Base-by-base conservation (phyloP, 768 basidiomycete species). In the Chalciporus pseudorubinellus region DNA sequence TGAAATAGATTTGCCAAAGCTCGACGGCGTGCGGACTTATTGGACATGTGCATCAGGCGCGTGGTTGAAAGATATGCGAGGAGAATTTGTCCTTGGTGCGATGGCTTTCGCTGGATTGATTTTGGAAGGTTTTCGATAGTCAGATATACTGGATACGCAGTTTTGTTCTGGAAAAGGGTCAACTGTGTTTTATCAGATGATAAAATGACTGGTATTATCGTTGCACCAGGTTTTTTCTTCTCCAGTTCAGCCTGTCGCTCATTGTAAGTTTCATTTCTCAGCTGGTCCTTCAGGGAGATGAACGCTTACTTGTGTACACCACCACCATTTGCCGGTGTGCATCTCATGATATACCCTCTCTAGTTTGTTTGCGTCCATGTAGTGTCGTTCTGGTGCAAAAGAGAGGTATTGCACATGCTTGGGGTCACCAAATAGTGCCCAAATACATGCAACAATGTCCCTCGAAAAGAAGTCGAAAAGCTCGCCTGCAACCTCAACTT, bases 321-420 rank as follows among this genome's bases (percentile, higher is more conserved):
- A 80, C 79, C 78, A 80, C 79, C 79, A 81, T 41, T 71, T 68
- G 0, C 73, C 76, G 0, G 76, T 79, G 38, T 77, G 65, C 70
- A 79, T 72, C 40, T 79, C 76, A 52, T 62, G 56, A 50, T 70
- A 78, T 0, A 76, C 14, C 0, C 67, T 50, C 0, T 50, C 39
- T 1, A 40, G 66, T 9, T 61, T 22, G 7, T 65, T 60, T 0
- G 43, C 53, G 50, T 74, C 72, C 0, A 55, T 29, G 49, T 69
- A 78, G 41, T 76, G 75, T 3, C 59, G 51, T 50, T 76, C 75
- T 0, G 75, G 76, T 2, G 48, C 51, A 46, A 72, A 62, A 2
- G 63, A 50, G 1, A 77, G 60, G 24, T 70, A 55, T 0, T 26
- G 46, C 0, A 63, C 51, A 58, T 71, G 71, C 19, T 73, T 61